These are phyloP conservation scores for Penicillium paradoxum DNA, from an alignment of 495 filamentous ascomycete genomes.

Conservation along the genomic window DNA sequence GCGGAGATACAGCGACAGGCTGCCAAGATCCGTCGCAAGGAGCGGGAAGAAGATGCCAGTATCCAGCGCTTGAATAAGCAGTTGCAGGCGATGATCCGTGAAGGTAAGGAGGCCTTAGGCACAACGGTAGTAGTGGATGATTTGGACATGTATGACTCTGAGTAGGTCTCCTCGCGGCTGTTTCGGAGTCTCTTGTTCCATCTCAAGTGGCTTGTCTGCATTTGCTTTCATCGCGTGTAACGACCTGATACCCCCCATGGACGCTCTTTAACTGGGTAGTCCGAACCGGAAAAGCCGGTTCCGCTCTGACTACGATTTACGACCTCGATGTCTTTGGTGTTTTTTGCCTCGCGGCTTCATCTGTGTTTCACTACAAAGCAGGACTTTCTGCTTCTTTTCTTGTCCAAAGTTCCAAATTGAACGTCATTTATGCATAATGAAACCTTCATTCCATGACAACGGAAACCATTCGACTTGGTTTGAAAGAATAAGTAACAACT, in stretches of 20 bases:
- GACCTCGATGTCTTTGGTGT: conserved; percentile 17
- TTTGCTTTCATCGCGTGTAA: conserved; percentile 5
- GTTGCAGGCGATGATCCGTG: conserved; percentile 76
- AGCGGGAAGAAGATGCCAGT: conserved; percentile 72
- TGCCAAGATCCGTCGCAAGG: conserved; percentile 60
- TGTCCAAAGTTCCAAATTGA: not conserved
- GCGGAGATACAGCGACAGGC: conserved; percentile 64
- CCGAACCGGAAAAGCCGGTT: conserved; percentile 3
- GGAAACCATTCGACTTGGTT: conserved; percentile 4
- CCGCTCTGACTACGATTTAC: conserved; percentile 15
- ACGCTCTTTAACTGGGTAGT: conserved; percentile 10
- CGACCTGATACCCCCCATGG: conserved; percentile 30
- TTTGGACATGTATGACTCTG: conserved; percentile 34
- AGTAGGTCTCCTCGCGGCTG: conserved; percentile 16
- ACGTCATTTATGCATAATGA: not conserved
- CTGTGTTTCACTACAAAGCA: not conserved
- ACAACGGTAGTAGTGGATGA: conserved; percentile 72
- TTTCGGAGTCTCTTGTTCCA: not conserved
- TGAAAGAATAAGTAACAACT: conserved; percentile 6
- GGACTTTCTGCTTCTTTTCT: not conserved
- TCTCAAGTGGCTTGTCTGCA: not conserved
- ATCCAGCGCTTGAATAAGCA: conserved; percentile 73
- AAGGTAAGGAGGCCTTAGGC: conserved; percentile 82
- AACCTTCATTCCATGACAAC: not conserved
- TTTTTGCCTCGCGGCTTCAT: not conserved